Percentiles rank a stretch among this genome's conserved stretches.
Conservation (phyloP, 495 filamentous ascomycete genomes). For the Talaromyces wortmannii region DNA sequence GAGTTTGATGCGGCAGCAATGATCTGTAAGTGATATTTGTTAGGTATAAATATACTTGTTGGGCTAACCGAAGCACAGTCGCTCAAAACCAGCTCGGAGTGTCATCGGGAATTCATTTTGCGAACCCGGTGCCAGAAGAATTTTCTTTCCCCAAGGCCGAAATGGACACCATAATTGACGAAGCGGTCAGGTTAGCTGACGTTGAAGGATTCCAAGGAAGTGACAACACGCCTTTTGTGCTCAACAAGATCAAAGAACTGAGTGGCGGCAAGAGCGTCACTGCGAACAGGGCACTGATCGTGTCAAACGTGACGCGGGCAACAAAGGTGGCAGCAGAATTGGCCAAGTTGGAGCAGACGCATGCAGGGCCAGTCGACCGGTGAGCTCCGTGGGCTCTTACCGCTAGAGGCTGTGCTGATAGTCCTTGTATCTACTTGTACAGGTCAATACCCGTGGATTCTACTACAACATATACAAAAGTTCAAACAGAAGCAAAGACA, state of each 20-base stretch:
- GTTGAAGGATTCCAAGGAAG: slow-evolving; percentile 63
- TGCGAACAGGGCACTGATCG: slow-evolving; percentile 73
- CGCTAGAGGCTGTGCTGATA: slow-evolving; percentile 1
- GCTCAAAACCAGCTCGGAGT: slow-evolving; percentile 59
- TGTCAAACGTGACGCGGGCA: slow-evolving; percentile 73
- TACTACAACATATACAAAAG: slow-evolving; percentile 1
- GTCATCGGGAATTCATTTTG: slow-evolving; percentile 71
- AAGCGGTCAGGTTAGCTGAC: slow-evolving; percentile 66
- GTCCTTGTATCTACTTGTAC: slow-evolving; percentile 6
- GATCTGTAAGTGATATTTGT: slow-evolving; percentile 50
- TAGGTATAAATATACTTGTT: not conserved
- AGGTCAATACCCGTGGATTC: slow-evolving; percentile 37
- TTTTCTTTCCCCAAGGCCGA: slow-evolving; percentile 61
- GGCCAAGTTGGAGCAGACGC: slow-evolving; percentile 48
- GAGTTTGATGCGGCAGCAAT: slow-evolving; percentile 82
- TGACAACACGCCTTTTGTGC: slow-evolving; percentile 83
- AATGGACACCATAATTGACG: slow-evolving; percentile 67
- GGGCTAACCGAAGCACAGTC: slow-evolving; percentile 27
- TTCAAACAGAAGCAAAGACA: slow-evolving; percentile 15
- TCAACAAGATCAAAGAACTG: slow-evolving; percentile 73
- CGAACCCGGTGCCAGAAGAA: slow-evolving; percentile 76
- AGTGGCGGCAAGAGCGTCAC: slow-evolving; percentile 63
- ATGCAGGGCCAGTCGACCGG: slow-evolving; percentile 22
- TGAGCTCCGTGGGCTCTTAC: slow-evolving; percentile 21
- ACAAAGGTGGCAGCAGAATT: slow-evolving; percentile 75